Base-by-base conservation (phyloP, 202 grass and related monocot genomes). In the Carex arenaria region DNA sequence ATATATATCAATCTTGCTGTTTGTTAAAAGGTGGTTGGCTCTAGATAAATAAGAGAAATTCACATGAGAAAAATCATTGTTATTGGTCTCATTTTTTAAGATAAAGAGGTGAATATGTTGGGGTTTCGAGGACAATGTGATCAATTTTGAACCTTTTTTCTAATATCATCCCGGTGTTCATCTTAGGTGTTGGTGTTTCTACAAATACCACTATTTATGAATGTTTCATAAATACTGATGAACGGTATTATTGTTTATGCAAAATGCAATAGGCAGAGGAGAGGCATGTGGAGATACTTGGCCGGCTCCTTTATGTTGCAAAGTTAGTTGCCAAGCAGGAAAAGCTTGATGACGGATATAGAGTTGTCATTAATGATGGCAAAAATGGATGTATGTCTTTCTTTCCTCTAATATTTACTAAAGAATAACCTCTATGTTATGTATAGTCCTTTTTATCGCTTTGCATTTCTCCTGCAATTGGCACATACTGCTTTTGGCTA, bases 311-410 rank as follows among this genome's bases (percentile, higher is more conserved):
- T 8, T 97, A 92, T 45, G 82, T 90, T 67, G 90, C 94, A 56
- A 93, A 97, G 89, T 83, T 97, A 42, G 53, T 97, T 70, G 94
- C 94, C 22, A 94, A 97, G 87, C 94, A 94, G 84, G 94, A 97
- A 91, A 88, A 92, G 81, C 92, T 97, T 5, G 90, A 88, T 56
- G 92, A 94, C 84, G 94, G 94, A 64, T 97, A 86, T 71, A 93
- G 94, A 49, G 64, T 97, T 51, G 94, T 97, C 83, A 97, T 97
- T 87, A 97, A 97, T 60, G 94, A 97, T 61, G 94, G 94, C n/a
- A 87, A 90, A 19, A 82, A 75, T 43, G 94, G 90, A 91, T 92
- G 94, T 93, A 85, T 6, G 90, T 71, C 28, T 59, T 52, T 67
- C 64, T 84, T 84, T 62, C 47, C 79, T 57, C 19, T 15, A 56